Evolutionary conservation across 1,284 basidiomycete species (phyloP), one percentile per base, ranked within the genome.

Genomic region (Trametes versicolor): DNA sequence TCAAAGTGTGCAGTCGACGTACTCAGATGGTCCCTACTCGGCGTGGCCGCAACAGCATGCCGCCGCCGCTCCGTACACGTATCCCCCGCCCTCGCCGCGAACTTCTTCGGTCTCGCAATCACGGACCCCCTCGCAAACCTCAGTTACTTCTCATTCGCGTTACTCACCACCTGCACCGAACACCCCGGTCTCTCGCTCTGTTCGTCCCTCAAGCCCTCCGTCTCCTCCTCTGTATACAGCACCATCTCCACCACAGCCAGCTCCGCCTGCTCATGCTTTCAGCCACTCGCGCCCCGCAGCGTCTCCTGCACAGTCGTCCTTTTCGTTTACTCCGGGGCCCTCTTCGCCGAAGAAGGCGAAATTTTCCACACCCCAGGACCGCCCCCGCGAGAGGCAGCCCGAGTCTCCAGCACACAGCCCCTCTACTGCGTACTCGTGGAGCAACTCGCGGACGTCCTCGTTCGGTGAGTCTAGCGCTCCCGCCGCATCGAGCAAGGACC

Each of bases 281-380:
- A 13, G 2, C 15, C 37, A 39, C 5, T 17, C 37, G 15, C 37
- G 37, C 37, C 15, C 5, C 15, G 15, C 37, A 10, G 10, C 5
- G 12, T 34, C 29, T 9, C 32, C 27, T 7, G 41, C 41, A 17
- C 41, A 2, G 41, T 13, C 48, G 13, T 13, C 51, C 6, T 34
- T 15, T n/a, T 2, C 50, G 19, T 13, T 9, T 19, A 15, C 37
- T 6, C 15, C 23, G 5, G 21, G 4, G 15, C 23, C 68, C 15
- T 68, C 73, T 23, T 65, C 71, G 2, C 60, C 69, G 13, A 73
- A 72, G 71, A 73, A 68, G 52, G 17, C 64, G 50, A 73, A 68
- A 56, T 53, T 66, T 2, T 17, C 61, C 9, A 49, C 41, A 1
- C 25, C 52, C 4, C 37, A 65, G 51, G 1, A 58, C n/a, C 45